Evolutionary conservation across 345 rosid species (phyloP).

Genomic region (Triadica sebifera): DNA sequence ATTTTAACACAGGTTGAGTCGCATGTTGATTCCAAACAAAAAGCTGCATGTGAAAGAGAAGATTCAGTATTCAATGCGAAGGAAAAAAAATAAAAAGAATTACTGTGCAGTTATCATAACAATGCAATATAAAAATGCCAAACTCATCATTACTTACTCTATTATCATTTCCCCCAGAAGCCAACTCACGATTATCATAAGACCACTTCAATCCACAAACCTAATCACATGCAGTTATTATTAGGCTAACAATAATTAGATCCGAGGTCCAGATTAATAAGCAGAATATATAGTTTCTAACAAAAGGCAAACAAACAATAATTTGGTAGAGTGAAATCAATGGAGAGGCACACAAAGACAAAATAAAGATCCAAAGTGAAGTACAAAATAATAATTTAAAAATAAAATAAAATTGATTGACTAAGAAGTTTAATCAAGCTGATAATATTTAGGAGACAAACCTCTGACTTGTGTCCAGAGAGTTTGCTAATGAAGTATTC

Average conservation of each 20-base stretch:
- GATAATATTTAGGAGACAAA: constrained; percentile 20
- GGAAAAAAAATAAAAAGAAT: not conserved
- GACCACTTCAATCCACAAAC: constrained; percentile 99
- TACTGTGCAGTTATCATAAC: not conserved
- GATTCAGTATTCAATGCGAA: constrained; percentile 8
- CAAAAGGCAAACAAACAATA: not conserved
- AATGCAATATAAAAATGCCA: constrained; percentile 3
- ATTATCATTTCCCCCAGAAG: constrained; percentile 97
- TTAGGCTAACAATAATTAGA: constrained; percentile 11
- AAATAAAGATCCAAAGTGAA: not conserved
- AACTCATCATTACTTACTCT: constrained; percentile 44
- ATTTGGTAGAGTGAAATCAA: constrained; percentile 8
- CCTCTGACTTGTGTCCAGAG: constrained; percentile 96
- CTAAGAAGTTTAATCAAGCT: constrained; percentile 13
- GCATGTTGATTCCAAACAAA: constrained; percentile 97
- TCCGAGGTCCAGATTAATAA: constrained; percentile 4
- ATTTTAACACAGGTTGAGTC: constrained; percentile 81
- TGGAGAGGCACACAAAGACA: not conserved
- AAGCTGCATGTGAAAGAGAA: constrained; percentile 54
- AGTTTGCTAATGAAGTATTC: constrained; percentile 87
- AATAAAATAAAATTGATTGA: not conserved
- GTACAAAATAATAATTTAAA: not conserved
- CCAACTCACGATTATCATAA: constrained; percentile 89
- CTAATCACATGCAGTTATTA: constrained; percentile 33
- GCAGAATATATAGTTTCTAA: constrained; percentile 1